Conservation (phyloP, 2,329 filamentous ascomycete genomes). For the Aspergillus felis region DNA sequence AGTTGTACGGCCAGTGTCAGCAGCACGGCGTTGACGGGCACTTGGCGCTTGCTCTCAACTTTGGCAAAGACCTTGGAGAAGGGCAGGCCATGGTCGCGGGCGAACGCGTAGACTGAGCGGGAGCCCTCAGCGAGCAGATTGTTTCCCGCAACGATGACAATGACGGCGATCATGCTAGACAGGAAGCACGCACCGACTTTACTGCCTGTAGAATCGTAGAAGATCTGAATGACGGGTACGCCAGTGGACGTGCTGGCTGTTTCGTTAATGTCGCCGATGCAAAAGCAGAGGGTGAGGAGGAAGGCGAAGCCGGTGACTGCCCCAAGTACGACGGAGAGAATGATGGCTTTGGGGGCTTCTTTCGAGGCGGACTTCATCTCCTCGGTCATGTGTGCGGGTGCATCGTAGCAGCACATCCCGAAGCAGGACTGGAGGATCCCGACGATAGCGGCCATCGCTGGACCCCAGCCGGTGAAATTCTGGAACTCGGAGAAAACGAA, state of each 20-base stretch:
- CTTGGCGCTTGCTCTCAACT: slow-evolving; percentile 44
- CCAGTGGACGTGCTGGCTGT: slow-evolving; percentile 47
- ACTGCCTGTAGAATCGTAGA: slow-evolving; percentile 47
- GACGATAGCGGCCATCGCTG: slow-evolving; percentile 50
- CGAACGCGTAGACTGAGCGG: slow-evolving; percentile 43
- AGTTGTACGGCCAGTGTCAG: slow-evolving; percentile 48
- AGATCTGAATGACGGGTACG: slow-evolving; percentile 52
- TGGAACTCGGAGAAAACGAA: slow-evolving; percentile 56
- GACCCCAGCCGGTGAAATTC: slow-evolving; percentile 51
- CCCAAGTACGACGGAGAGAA: slow-evolving; percentile 44
- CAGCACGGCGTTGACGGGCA: slow-evolving; percentile 50
- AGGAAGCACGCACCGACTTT: slow-evolving; percentile 45
- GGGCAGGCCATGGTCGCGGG: slow-evolving; percentile 51
- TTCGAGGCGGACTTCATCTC: slow-evolving; percentile 40
- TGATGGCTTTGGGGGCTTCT: slow-evolving; percentile 44
- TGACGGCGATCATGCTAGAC: slow-evolving; percentile 47
- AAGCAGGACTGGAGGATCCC: slow-evolving; percentile 54
- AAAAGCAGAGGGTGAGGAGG: slow-evolving; percentile 49
- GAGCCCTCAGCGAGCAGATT: slow-evolving; percentile 48
- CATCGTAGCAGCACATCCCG: slow-evolving; percentile 51
- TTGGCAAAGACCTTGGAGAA: slow-evolving; percentile 47
- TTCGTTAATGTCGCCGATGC: slow-evolving; percentile 47
- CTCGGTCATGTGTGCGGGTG: slow-evolving; percentile 53
- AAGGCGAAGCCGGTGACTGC: slow-evolving; percentile 48
- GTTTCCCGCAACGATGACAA: slow-evolving; percentile 44